Evolutionary conservation across 208 protist genomes (phyloP).

Genomic region (Trypanosoma grayi): DNA sequence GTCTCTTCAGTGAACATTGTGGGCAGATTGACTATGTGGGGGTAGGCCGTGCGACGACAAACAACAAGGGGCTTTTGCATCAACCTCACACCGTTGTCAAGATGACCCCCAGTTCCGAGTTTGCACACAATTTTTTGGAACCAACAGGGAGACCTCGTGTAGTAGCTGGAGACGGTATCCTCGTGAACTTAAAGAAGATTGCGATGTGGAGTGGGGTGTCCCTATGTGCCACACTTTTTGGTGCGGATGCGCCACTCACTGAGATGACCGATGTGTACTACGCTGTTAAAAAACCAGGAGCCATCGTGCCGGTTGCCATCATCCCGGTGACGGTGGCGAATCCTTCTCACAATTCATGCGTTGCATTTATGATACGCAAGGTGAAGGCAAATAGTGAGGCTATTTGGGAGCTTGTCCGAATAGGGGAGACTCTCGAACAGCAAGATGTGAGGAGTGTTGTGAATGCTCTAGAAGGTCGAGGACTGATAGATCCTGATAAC

Average conservation of each 20-base stretch:
- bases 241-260: conserved; percentile 27
- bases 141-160: conserved; percentile 34
- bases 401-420: conserved; percentile 72
- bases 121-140: conserved; percentile 42
- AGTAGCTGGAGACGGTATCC: conserved; percentile 60
- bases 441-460: conserved; percentile 65
- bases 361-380: conserved; percentile 69
- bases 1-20: conserved; percentile 58
- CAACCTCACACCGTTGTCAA: conserved; percentile 58
- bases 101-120: conserved; percentile 28
- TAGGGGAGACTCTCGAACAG: conserved; percentile 42
- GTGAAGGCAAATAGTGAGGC: conserved; percentile 39
- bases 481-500: conserved; percentile 45
- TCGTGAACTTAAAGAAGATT: conserved; percentile 51
- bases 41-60: conserved; percentile 51
- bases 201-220: conserved; percentile 47
- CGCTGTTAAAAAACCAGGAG: conserved; percentile 45
- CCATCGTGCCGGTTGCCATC: conserved; percentile 41
- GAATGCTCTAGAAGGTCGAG: conserved; percentile 45
- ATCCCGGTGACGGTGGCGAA: conserved; percentile 43
- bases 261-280: conserved; percentile 55
- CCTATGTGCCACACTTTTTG: conserved; percentile 63
- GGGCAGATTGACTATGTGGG: conserved; percentile 71
- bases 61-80: conserved; percentile 55
- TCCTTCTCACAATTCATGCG: conserved; percentile 36